Percentiles rank a stretch among this genome's conserved stretches.
Evolutionary conservation across 345 rosid genomes (phyloP).

Genomic region (Salix suchowensis): DNA sequence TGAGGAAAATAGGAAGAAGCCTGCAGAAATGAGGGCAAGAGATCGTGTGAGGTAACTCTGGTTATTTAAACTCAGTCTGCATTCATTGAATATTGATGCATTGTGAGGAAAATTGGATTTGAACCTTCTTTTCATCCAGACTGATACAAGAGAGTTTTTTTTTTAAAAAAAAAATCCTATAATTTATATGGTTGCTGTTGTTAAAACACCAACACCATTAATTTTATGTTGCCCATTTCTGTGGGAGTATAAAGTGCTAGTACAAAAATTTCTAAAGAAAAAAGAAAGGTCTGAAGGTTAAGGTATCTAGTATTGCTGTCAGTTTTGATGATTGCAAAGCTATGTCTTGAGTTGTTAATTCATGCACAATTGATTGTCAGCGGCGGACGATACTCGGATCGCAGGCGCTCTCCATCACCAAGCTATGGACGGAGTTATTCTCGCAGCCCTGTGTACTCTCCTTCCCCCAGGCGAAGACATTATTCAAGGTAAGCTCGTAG

Average conservation of each 20-base stretch:
- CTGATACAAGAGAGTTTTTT: not conserved
- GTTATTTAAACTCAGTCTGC: not conserved
- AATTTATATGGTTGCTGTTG: not conserved
- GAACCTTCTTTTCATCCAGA: not conserved
- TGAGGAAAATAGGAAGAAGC: slow-evolving; percentile 86
- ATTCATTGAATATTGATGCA: not conserved
- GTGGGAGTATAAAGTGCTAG: not conserved
- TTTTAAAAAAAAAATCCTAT: not conserved
- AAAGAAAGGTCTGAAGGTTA: not conserved
- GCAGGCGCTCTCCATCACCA: slow-evolving; percentile 63
- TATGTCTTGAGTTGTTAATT: not conserved
- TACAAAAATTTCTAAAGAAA: not conserved
- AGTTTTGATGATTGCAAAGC: not conserved
- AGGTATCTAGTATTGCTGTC: not conserved
- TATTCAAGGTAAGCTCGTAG: slow-evolving; percentile 36
- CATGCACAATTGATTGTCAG: slow-evolving; percentile 17
- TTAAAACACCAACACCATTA: not conserved
- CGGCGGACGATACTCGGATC: slow-evolving; percentile 43
- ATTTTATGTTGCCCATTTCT: not conserved
- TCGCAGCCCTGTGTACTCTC: slow-evolving; percentile 46
- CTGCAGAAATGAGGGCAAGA: slow-evolving; percentile 86
- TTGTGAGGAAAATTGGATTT: not conserved
- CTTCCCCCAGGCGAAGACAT: slow-evolving; percentile 50
- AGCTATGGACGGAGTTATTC: slow-evolving; percentile 48
- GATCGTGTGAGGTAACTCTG: slow-evolving; percentile 48